Percentiles rank a stretch among this genome's conserved stretches.
phyloP scores from a whole-genome alignment of 1,284 basidiomycete genomes.

The Malassezia nana region DNA sequence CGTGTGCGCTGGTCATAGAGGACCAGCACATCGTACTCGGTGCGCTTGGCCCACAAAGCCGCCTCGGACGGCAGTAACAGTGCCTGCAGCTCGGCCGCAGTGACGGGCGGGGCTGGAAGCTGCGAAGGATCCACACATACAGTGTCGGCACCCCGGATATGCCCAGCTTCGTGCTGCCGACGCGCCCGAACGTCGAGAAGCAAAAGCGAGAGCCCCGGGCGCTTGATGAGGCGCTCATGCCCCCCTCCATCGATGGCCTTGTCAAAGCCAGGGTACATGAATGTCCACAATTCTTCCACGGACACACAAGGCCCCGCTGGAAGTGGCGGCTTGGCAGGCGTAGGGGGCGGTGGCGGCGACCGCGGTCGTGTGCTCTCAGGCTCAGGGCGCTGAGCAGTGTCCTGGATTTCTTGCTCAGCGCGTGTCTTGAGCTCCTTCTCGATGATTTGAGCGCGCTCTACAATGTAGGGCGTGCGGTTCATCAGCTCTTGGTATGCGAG shows the following conservation, averaged over 20 bases:
- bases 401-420: constrained; percentile 20
- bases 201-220: constrained; percentile 51
- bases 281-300: constrained; percentile 37
- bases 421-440: constrained; percentile 33
- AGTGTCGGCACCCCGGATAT: constrained; percentile 61
- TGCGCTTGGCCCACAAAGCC: constrained; percentile 64
- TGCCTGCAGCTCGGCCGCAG: background rate
- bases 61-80: constrained; percentile 58
- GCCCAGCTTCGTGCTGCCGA: constrained; percentile 64
- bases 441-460: constrained; percentile 33
- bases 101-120: constrained; percentile 2
- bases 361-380: background rate
- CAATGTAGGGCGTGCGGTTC: constrained; percentile 36
- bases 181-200: constrained; percentile 72
- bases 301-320: constrained; percentile 29
- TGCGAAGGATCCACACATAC: constrained; percentile 64
- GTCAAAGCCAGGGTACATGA: constrained; percentile 40
- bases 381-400: background rate
- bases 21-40: constrained; percentile 80
- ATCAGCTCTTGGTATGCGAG: constrained; percentile 42
- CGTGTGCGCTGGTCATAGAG: constrained; percentile 70
- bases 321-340: constrained; percentile 23
- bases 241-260: constrained; percentile 29
- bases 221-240: constrained; percentile 27
- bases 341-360: constrained; percentile 9